Evolutionary conservation across 768 basidiomycete species (phyloP).

Genomic region (Lactarius evosmus): DNA sequence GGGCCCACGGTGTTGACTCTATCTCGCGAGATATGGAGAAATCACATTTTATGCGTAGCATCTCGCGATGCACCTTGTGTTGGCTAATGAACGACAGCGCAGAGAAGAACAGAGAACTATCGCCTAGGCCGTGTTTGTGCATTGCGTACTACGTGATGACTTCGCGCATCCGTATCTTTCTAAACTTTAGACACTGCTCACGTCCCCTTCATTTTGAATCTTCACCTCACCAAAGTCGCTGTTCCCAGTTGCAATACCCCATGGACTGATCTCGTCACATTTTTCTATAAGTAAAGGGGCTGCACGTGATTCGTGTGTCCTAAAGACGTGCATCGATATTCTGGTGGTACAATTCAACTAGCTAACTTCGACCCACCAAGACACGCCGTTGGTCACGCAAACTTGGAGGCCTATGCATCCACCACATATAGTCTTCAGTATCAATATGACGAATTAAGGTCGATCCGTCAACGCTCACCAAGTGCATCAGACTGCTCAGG

Average conservation of each 20-base stretch:
- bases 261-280: too few species aligned
- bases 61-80: constrained; percentile 44
- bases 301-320: neutral
- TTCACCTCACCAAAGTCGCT: too few species aligned
- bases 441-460: constrained; percentile 27
- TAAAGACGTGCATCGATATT: neutral
- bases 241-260: too few species aligned
- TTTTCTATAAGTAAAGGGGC: neutral
- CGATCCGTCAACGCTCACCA: constrained; percentile 3
- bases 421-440: constrained; percentile 2
- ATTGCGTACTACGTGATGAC: constrained; percentile 52
- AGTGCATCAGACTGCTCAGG: constrained; percentile 52
- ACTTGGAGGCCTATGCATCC: constrained; percentile 20
- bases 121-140: constrained; percentile 57
- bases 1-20: constrained; percentile 55
- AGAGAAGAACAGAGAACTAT: constrained; percentile 53
- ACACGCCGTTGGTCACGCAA: neutral
- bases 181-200: too few species aligned
- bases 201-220: too few species aligned
- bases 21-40: constrained; percentile 12
- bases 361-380: neutral
- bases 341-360: neutral
- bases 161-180: too few species aligned
- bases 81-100: constrained; percentile 51
- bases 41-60: neutral